phyloP scores from a whole-genome alignment of 352 stramenopile species.

The Globisporangium rhizosaccharum region DNA sequence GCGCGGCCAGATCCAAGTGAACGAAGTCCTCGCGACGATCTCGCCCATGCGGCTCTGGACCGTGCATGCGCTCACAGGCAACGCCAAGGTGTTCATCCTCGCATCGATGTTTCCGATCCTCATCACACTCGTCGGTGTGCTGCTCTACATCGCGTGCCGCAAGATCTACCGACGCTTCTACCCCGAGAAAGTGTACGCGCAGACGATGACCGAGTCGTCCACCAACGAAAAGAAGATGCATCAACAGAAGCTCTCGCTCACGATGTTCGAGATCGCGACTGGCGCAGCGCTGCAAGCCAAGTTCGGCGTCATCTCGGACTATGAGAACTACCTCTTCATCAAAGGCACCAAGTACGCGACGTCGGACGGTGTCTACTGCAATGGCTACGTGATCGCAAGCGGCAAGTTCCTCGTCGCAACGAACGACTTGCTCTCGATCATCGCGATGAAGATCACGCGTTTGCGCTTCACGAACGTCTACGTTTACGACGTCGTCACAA shows the following conservation, averaged over 20 bases:
- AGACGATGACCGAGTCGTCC: too few relatives aligned
- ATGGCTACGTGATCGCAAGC: constrained; percentile 29
- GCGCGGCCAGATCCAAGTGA: too few relatives aligned
- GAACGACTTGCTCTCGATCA: constrained; percentile 17
- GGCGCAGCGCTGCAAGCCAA: background rate
- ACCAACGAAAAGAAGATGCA: too few relatives aligned
- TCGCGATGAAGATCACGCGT: background rate
- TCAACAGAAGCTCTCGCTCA: constrained; percentile 7
- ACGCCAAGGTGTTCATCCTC: too few relatives aligned
- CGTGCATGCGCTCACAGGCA: too few relatives aligned
- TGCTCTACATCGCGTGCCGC: too few relatives aligned
- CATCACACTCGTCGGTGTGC: too few relatives aligned
- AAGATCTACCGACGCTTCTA: constrained; percentile 7
- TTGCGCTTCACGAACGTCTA: background rate
- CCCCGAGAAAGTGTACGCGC: too few relatives aligned
- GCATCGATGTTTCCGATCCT: constrained; percentile 14
- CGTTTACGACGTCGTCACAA: constrained; percentile 8
- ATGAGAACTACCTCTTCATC: background rate
- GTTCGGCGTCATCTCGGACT: constrained; percentile 1
- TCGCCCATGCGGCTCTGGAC: too few relatives aligned
- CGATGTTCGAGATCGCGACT: constrained; percentile 17
- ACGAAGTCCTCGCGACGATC: too few relatives aligned
- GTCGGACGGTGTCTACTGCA: constrained; percentile 1
- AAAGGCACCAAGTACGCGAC: background rate
- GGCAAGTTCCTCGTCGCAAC: constrained; percentile 20